These are phyloP conservation scores for Meripilus lineatus DNA, from an alignment of 1,284 basidiomycete genomes.

Conservation along the genomic window DNA sequence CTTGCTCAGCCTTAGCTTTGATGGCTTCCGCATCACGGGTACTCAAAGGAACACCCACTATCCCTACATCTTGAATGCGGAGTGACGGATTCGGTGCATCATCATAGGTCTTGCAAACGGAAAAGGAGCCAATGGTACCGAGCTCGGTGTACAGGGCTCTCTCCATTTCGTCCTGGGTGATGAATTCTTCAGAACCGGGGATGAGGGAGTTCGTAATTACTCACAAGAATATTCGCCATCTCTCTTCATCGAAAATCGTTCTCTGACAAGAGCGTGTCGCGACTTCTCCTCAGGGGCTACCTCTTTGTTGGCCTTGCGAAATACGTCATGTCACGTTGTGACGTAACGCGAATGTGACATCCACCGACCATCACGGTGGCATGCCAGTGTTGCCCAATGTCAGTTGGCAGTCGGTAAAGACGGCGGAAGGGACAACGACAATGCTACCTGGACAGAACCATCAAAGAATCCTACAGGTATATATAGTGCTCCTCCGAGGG, in stretches of 20 bases:
- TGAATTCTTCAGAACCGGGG: not conserved
- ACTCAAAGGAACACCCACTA: slow-evolving; percentile 34
- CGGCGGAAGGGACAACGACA: too few species aligned
- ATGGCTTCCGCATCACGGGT: slow-evolving; percentile 32
- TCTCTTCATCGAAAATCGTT: not conserved
- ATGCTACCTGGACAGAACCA: too few species aligned
- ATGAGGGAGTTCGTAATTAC: too few species aligned
- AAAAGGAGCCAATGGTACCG: slow-evolving; percentile 27
- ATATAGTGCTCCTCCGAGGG: too few species aligned
- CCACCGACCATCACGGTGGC: too few species aligned
- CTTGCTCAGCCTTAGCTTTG: slow-evolving; percentile 26
- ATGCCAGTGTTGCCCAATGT: too few species aligned
- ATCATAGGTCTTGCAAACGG: slow-evolving; percentile 16
- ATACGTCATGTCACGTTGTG: too few species aligned
- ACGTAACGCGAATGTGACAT: too few species aligned
- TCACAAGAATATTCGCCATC: too few species aligned
- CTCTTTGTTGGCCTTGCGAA: not conserved
- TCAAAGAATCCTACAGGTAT: too few species aligned
- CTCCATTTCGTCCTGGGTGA: slow-evolving; percentile 21
- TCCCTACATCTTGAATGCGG: slow-evolving; percentile 18
- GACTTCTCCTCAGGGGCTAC: too few species aligned
- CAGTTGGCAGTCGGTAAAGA: too few species aligned
- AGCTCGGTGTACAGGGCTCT: slow-evolving; percentile 22
- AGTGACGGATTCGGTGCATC: slow-evolving; percentile 25
- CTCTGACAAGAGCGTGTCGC: not conserved